Evolutionary conservation across 148 eudicot species (phyloP).

Genomic region (Arbutus unedo): DNA sequence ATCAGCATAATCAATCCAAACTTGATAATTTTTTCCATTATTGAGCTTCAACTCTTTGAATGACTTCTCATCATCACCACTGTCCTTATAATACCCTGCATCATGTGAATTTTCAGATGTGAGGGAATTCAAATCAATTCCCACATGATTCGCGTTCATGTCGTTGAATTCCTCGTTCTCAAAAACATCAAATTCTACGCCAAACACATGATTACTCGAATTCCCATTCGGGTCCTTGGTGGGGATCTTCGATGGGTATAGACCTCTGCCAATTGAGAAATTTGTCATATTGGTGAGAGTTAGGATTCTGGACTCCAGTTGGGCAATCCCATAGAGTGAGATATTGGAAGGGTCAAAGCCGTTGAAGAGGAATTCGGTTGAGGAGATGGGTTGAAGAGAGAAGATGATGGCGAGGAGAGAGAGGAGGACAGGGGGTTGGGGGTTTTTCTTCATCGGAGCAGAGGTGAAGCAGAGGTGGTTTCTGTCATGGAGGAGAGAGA

Average conservation of each 20-base stretch:
- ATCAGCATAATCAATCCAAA: constrained; percentile 25
- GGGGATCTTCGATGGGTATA: constrained; percentile 20
- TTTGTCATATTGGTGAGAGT: constrained; percentile 17
- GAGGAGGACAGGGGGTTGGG: not conserved
- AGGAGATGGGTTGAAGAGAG: constrained; percentile 12
- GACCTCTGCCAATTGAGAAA: constrained; percentile 19
- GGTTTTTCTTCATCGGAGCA: not conserved
- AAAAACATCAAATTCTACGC: constrained; percentile 22
- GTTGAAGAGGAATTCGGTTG: constrained; percentile 20
- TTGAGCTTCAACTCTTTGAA: constrained; percentile 23
- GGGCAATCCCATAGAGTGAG: constrained; percentile 19
- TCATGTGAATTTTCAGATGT: not conserved
- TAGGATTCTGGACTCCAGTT: constrained; percentile 13
- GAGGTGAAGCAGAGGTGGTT: not conserved
- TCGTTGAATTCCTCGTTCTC: constrained; percentile 19
- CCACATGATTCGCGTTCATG: constrained; percentile 20
- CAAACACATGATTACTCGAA: constrained; percentile 11
- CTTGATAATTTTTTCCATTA: constrained; percentile 26
- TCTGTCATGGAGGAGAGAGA: not conserved
- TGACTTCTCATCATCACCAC: not conserved
- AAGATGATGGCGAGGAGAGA: constrained; percentile 6
- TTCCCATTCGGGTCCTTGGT: constrained; percentile 15
- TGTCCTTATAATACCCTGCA: constrained; percentile 16
- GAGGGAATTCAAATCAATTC: constrained; percentile 20
- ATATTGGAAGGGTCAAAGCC: constrained; percentile 14